phyloP scores from a whole-genome alignment of 2,329 filamentous ascomycete species.

The Fusarium lyarnte region DNA sequence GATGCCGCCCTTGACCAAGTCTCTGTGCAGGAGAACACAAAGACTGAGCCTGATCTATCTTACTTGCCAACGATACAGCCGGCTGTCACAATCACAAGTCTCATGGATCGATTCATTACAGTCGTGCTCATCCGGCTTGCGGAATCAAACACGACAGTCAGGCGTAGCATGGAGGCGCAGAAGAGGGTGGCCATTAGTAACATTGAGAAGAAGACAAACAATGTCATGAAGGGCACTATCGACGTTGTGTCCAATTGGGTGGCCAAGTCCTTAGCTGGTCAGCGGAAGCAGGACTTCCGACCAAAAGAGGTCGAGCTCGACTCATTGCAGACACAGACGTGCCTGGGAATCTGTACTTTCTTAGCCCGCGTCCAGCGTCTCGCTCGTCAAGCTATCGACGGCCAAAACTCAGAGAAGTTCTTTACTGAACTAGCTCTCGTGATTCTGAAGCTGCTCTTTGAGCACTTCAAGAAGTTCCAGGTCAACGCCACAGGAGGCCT shows the following conservation, averaged over 20 bases:
- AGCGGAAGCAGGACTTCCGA: constrained; percentile 90
- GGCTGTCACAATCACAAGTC: constrained; percentile 87
- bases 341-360: constrained; percentile 82
- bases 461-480: constrained; percentile 93
- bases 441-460: constrained; percentile 80
- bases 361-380: constrained; percentile 73
- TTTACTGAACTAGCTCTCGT: constrained; percentile 84
- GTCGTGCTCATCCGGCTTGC: constrained; percentile 92
- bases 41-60: constrained; percentile 85
- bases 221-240: constrained; percentile 65
- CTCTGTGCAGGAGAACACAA: constrained; percentile 78
- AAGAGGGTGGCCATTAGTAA: constrained; percentile 76
- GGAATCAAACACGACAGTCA: constrained; percentile 87
- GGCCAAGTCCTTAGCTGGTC: constrained; percentile 73
- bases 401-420: constrained; percentile 84
- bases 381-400: constrained; percentile 76
- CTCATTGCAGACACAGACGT: constrained; percentile 86
- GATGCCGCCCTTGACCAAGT: constrained; percentile 79
- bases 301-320: constrained; percentile 85
- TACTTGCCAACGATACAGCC: constrained; percentile 83
- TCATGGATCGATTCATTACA: constrained; percentile 92
- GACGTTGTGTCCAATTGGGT: constrained; percentile 81
- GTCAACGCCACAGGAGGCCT: constrained; percentile 93
- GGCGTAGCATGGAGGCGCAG: constrained; percentile 88
- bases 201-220: constrained; percentile 85